Conservation (phyloP, 2,329 filamentous ascomycete species). For the Fusarium tjaetaba region DNA sequence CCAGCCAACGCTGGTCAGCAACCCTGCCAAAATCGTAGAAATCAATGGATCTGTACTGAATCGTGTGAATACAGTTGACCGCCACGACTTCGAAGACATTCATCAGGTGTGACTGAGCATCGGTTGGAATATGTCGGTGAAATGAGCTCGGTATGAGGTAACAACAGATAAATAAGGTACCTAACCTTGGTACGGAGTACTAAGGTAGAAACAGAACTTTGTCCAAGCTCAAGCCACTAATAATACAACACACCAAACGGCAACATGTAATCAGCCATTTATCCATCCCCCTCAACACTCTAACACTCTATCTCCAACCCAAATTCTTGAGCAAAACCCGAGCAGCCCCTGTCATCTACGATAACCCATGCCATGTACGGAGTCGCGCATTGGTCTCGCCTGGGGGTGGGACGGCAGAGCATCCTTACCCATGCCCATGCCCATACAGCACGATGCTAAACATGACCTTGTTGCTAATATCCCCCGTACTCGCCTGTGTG, state of each 20-base stretch:
- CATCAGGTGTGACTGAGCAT: neutral
- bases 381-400: neutral
- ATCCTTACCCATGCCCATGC: neutral
- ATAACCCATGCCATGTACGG: neutral
- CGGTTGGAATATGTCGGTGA: neutral
- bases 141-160: neutral
- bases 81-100: neutral
- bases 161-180: neutral
- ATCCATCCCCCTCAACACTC: neutral
- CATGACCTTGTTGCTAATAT: conserved; percentile 31
- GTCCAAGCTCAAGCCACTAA: conserved; percentile 26
- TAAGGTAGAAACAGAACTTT: conserved; percentile 5
- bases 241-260: neutral
- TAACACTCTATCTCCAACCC: neutral
- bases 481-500: conserved; percentile 31
- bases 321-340: neutral
- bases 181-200: neutral
- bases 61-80: neutral
- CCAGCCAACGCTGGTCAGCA: neutral
- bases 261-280: conserved; percentile 1
- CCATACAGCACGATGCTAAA: conserved; percentile 25
- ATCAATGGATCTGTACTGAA: neutral
- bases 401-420: conserved; percentile 33
- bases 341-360: neutral
- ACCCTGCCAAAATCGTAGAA: neutral